Evolutionary conservation across 108 stramenopile genomes (phyloP).

Genomic region (Pseudonitzschia multiseries): DNA sequence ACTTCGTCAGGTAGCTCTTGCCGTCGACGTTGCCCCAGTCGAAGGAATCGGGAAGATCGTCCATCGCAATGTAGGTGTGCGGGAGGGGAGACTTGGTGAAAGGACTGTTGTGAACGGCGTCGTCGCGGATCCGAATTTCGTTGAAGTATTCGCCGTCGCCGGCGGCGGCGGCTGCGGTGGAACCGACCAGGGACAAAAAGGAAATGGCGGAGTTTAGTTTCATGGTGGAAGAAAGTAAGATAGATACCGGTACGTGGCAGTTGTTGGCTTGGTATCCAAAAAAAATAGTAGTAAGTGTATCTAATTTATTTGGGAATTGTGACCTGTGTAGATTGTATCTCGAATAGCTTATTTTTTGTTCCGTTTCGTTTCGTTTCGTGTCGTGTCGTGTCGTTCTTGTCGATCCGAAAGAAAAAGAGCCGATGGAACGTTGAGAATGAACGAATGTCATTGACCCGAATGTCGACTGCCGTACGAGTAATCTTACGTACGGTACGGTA

Average conservation of each 20-base stretch:
- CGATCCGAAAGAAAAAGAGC: background rate
- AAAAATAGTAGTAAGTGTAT: no score
- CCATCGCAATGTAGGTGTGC: conserved; percentile 63
- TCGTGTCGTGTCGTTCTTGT: background rate
- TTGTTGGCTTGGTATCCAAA: no score
- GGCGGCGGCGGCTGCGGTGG: background rate
- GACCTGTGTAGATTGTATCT: no score
- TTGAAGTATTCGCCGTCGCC: conserved; percentile 34
- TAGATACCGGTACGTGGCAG: no score
- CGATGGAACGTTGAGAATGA: no score
- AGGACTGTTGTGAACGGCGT: conserved; percentile 34
- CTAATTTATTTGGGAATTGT: no score
- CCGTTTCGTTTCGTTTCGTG: no score
- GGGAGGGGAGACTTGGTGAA: conserved; percentile 54
- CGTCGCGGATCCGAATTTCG: conserved; percentile 41
- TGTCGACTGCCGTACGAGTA: no score
- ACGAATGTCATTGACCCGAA: no score
- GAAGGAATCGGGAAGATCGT: conserved; percentile 73
- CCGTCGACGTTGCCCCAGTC: conserved; percentile 81
- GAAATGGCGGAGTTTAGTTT: background rate
- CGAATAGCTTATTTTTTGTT: no score
- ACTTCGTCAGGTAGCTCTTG: conserved; percentile 70
- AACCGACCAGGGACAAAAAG: conserved; percentile 1
- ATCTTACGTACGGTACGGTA: no score
- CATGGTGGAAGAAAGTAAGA: background rate